Conservation (phyloP, 176 grass and related monocot genomes). For the Typha latifolia region DNA sequence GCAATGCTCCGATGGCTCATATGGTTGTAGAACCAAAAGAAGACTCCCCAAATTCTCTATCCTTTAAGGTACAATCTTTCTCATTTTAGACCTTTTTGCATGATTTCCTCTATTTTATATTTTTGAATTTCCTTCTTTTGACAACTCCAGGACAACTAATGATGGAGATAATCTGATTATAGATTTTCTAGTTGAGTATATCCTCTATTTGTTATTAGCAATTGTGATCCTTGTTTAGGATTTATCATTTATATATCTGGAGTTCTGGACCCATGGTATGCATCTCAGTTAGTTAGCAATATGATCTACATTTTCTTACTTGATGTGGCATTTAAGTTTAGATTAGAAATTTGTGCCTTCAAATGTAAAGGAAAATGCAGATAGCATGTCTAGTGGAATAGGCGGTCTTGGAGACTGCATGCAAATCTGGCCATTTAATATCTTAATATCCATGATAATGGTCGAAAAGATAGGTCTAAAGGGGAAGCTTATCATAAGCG, state of each 20-base stretch:
- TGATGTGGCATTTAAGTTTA: no score
- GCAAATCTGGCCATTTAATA: no score
- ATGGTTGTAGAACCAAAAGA: constrained; percentile 51
- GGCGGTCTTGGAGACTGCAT: no score
- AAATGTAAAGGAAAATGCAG: no score
- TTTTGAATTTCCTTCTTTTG: neutral
- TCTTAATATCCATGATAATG: no score
- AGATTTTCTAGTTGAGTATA: neutral
- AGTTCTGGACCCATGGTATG: no score
- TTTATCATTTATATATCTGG: neutral
- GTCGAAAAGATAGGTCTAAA: no score
- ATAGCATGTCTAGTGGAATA: no score
- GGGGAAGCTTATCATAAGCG: no score
- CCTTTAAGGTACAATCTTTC: constrained; percentile 50
- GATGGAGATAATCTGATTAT: neutral
- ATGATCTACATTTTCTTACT: no score
- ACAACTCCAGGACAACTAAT: neutral
- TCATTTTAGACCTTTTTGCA: neutral
- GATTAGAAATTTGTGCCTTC: no score
- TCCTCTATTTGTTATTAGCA: neutral
- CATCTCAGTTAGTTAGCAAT: no score
- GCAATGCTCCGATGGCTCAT: constrained; percentile 95
- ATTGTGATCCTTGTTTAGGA: neutral
- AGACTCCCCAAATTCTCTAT: constrained; percentile 19
- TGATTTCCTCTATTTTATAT: neutral